Evolutionary conservation across 495 filamentous ascomycete species (phyloP).

Genomic region (Penicillium ucsense): DNA sequence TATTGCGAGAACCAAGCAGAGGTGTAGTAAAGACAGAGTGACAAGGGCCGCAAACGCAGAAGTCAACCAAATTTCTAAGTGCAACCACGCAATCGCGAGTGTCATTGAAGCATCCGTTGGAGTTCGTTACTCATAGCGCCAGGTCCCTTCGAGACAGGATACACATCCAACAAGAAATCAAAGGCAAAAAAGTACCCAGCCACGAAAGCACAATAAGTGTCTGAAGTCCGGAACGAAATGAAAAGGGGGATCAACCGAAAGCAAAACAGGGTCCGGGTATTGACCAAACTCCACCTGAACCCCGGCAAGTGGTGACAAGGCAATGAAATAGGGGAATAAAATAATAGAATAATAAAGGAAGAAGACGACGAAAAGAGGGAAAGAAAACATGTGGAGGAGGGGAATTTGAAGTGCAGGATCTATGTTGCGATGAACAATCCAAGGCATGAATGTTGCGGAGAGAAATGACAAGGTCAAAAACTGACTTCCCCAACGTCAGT

Average conservation of each 20-base stretch:
- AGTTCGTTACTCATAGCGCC: slow-evolving; percentile 16
- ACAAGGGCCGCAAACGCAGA: neutral
- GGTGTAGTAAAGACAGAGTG: no score
- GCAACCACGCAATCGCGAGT: slow-evolving; percentile 25
- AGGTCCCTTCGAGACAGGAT: neutral
- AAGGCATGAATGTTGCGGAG: no score
- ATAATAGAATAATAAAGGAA: neutral
- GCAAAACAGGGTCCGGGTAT: neutral
- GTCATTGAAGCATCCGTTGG: slow-evolving; percentile 15
- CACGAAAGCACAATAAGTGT: no score
- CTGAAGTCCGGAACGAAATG: no score
- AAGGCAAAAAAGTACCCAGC: neutral
- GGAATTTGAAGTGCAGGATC: no score
- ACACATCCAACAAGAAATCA: slow-evolving; percentile 1
- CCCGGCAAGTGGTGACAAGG: slow-evolving; percentile 1
- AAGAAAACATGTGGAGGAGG: neutral
- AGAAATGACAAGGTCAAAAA: slow-evolving; percentile 17
- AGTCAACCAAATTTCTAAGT: slow-evolving; percentile 16
- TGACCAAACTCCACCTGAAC: slow-evolving; percentile 8
- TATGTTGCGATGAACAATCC: no score
- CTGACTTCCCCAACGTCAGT: slow-evolving; percentile 38
- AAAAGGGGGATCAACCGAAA: no score
- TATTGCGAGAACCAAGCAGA: slow-evolving; percentile 2
- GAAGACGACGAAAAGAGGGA: neutral
- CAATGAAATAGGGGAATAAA: slow-evolving; percentile 3